A percentile compares a stretch with the other conserved stretches of the same genome.
Evolutionary conservation across 148 eudicot species (phyloP).

Genomic region (Chenopodium album): DNA sequence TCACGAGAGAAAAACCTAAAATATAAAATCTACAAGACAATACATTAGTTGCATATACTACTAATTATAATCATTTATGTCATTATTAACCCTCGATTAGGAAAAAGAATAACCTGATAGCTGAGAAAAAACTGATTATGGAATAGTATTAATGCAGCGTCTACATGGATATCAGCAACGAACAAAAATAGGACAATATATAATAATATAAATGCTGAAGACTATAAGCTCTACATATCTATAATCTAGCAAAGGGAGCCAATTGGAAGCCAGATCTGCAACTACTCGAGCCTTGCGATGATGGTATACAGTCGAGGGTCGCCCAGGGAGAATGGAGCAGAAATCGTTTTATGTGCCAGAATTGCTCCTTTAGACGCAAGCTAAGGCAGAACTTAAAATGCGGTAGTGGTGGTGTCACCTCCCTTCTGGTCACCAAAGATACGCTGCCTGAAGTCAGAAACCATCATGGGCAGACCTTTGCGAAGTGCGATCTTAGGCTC

Average conservation of each 20-base stretch:
- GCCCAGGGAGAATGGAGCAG: neutral
- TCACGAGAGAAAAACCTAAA: neutral
- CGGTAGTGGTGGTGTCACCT: constrained; percentile 31
- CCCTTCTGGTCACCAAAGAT: constrained; percentile 87
- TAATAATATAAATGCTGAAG: constrained; percentile 29
- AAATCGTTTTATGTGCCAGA: constrained; percentile 17
- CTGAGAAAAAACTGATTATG: neutral
- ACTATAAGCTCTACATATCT: constrained; percentile 35
- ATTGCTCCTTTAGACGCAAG: neutral
- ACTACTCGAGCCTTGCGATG: constrained; percentile 12
- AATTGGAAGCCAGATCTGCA: constrained; percentile 17
- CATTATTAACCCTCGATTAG: neutral
- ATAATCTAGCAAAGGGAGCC: constrained; percentile 16
- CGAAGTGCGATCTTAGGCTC: constrained; percentile 84
- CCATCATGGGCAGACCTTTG: constrained; percentile 94
- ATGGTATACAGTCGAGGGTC: constrained; percentile 11
- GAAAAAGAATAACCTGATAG: constrained; percentile 5
- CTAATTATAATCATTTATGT: neutral
- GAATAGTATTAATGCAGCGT: neutral
- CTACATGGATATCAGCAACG: neutral
- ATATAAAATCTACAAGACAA: neutral
- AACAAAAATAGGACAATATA: constrained; percentile 3
- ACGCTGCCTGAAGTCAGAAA: constrained; percentile 78
- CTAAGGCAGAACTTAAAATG: constrained; percentile 5
- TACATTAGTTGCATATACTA: neutral